Base-by-base conservation (phyloP, 768 basidiomycete species). In the Fomitopsis serialis region DNA sequence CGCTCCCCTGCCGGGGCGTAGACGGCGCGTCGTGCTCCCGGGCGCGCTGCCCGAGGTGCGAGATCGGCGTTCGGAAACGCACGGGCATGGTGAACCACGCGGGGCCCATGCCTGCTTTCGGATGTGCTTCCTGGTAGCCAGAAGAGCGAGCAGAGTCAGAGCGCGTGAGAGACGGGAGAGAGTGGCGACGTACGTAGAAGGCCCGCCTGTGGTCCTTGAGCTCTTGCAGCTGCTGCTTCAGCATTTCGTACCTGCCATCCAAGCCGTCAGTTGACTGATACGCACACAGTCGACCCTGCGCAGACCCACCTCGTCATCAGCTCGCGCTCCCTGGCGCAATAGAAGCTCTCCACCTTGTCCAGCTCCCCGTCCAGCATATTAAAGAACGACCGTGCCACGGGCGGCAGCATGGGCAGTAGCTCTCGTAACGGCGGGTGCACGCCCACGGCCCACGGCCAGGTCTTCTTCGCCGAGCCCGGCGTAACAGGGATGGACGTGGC, bases 331-430 rank as follows among this genome's bases (percentile, higher is more conserved):
- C 84, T 78, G 23, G 80, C 81, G 5, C 78, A 62, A 65, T 91
- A 98, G 68, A 99, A 99, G 0, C 72, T 70, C 54, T 90, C 89
- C 12, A 98, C 82, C 67, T 96, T 97, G 21, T 86, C 82, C 2
- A 98, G 73, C 65, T 99, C 86, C 0, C 64, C 64, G 59, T 97
- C 89, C 7, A 98, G 75, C 22, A 82, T 74, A 2, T 80, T 76
- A 55, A 98, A 90, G 72, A 97, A 98, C 6, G 74, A 74, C 27
- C 70, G 63, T 62, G 95, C 87, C 22, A 77, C 70, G 0, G 81
- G 74, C 12, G 82, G 76, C 19, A 94, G 72, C 10, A 75, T 67
- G 4, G 77, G 73, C 17, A 88, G 72, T 21, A 87, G 65, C 23
- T 89, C 67, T 11, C 63, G 54, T 37, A 58, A 54, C 27, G 69